Percentiles rank a stretch among this genome's conserved stretches.
Evolutionary conservation across 306 rosid species (phyloP).

Genomic region (Dalbergia cochinchinensis): DNA sequence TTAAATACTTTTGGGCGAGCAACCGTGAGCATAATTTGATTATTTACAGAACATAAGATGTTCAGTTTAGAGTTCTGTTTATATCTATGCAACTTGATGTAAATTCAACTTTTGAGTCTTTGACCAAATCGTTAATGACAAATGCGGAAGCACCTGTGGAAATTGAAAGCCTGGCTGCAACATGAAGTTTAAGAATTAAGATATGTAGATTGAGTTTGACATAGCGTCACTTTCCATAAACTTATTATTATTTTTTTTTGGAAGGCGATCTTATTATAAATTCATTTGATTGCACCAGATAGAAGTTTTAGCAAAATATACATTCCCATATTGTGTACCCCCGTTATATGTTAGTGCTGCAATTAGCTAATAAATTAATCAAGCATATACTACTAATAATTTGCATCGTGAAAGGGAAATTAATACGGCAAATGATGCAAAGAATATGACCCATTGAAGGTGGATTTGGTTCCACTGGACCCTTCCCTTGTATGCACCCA

Average conservation of each 20-base stretch:
- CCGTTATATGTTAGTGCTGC: neutral
- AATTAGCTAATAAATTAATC: neutral
- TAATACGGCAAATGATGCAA: neutral
- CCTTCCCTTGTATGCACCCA: neutral
- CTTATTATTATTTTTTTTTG: neutral
- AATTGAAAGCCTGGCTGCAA: slow-evolving; percentile 17
- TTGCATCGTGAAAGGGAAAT: neutral
- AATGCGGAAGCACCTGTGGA: neutral
- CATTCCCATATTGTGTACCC: neutral
- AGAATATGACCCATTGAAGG: neutral
- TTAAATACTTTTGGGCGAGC: neutral
- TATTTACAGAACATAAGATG: neutral
- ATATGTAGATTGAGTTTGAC: neutral
- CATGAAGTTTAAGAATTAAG: neutral
- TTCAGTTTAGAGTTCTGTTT: neutral
- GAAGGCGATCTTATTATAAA: neutral
- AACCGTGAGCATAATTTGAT: neutral
- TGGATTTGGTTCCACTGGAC: neutral
- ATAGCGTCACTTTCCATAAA: neutral
- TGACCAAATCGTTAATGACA: neutral
- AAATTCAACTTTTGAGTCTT: neutral
- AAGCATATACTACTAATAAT: neutral
- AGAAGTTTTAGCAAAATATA: neutral
- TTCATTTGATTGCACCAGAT: neutral
- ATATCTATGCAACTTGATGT: neutral